Conservation (phyloP, 2,329 filamentous ascomycete genomes). For the Diaporthe helianthi region DNA sequence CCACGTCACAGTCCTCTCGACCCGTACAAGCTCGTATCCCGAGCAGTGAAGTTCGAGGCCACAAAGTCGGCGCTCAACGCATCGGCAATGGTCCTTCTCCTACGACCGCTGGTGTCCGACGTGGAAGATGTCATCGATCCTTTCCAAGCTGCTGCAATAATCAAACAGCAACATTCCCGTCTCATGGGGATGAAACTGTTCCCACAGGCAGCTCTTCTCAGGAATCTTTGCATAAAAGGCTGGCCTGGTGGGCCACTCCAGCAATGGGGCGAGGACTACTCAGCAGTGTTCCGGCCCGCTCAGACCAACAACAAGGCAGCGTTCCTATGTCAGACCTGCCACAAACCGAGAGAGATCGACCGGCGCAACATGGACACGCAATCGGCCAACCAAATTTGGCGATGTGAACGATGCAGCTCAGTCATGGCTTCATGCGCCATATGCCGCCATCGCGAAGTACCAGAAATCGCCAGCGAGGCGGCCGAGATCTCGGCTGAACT, state of each 20-base stretch:
- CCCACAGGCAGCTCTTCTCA: constrained; percentile 65
- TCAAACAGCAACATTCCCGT: constrained; percentile 66
- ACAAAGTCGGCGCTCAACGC: constrained; percentile 64
- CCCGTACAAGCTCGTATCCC: constrained; percentile 60
- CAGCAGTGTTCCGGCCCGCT: constrained; percentile 58
- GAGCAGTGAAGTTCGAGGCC: constrained; percentile 63
- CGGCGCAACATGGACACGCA: constrained; percentile 46
- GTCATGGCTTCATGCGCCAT: constrained; percentile 65
- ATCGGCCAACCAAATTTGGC: constrained; percentile 54
- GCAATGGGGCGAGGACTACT: constrained; percentile 62
- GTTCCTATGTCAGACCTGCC: constrained; percentile 62
- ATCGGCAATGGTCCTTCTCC: constrained; percentile 65
- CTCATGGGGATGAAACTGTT: constrained; percentile 67
- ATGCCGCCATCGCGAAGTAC: constrained; percentile 60
- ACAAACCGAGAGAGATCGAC: constrained; percentile 62
- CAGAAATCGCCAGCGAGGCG: constrained; percentile 44
- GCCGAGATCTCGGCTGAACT: constrained; percentile 11
- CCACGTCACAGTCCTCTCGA: constrained; percentile 49
- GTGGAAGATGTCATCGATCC: constrained; percentile 59
- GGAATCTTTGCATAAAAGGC: constrained; percentile 65
- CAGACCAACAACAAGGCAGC: constrained; percentile 62
- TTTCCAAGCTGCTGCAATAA: constrained; percentile 61
- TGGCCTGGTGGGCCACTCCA: constrained; percentile 58
- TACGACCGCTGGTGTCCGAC: constrained; percentile 63
- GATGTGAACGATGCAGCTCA: constrained; percentile 61